Conservation (phyloP, 495 filamentous ascomycete species). For the Podospora tetraspora region DNA sequence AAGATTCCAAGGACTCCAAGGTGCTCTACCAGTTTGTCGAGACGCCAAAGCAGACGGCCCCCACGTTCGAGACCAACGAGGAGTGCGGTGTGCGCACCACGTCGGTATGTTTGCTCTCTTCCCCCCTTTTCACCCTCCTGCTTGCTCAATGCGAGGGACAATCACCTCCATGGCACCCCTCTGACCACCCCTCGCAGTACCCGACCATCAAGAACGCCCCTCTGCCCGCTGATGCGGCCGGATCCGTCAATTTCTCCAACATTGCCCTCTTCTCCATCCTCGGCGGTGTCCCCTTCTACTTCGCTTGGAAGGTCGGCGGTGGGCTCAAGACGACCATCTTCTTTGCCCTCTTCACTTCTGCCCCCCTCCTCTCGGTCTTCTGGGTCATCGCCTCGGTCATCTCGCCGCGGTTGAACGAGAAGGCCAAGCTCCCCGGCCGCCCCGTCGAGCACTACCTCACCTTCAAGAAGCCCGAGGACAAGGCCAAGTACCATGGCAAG, state of each 20-base stretch:
- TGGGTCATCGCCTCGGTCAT: slow-evolving; percentile 63
- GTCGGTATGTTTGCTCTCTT: slow-evolving; percentile 47
- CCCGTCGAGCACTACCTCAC: slow-evolving; percentile 79
- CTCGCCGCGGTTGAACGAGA: slow-evolving; percentile 72
- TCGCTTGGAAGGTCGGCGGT: slow-evolving; percentile 63
- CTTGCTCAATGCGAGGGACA: slow-evolving; percentile 2
- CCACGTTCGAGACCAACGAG: slow-evolving; percentile 52
- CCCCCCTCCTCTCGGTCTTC: slow-evolving; percentile 66
- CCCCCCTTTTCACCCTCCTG: neutral
- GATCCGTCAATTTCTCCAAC: slow-evolving; percentile 68
- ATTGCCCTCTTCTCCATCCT: slow-evolving; percentile 53
- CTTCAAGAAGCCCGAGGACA: slow-evolving; percentile 72
- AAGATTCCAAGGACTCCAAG: neutral
- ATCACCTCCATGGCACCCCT: neutral
- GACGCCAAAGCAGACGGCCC: slow-evolving; percentile 61
- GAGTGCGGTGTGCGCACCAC: slow-evolving; percentile 73
- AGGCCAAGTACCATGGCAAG: slow-evolving; percentile 64
- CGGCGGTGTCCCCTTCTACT: slow-evolving; percentile 56
- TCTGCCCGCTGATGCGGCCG: slow-evolving; percentile 69
- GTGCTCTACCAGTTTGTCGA: slow-evolving; percentile 62
- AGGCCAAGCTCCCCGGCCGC: slow-evolving; percentile 67
- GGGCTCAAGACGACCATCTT: slow-evolving; percentile 69
- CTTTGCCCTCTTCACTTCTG: slow-evolving; percentile 56
- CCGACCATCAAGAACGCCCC: slow-evolving; percentile 76
- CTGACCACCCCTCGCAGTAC: slow-evolving; percentile 45